Conservation (phyloP, 345 rosid genomes). For the Triadica sebifera region DNA sequence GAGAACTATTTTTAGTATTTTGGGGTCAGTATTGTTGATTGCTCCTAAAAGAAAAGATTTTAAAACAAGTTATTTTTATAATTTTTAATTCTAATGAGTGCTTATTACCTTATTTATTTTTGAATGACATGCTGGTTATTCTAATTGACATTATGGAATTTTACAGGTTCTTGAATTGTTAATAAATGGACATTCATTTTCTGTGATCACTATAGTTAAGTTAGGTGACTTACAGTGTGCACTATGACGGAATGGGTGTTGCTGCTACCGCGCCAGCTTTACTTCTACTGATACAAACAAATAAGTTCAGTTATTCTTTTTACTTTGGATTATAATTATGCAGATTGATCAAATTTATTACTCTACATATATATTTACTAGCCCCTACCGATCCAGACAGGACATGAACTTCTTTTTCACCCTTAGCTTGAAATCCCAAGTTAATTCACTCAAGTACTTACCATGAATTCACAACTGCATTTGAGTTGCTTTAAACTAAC, state of each 20-base stretch:
- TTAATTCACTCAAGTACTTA: too few species aligned
- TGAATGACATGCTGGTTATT: too few species aligned
- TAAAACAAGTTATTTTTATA: too few species aligned
- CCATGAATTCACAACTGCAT: too few species aligned
- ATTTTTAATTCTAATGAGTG: too few species aligned
- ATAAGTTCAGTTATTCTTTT: neutral
- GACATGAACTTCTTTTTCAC: neutral
- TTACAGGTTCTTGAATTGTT: neutral
- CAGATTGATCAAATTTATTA: neutral
- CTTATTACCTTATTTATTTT: too few species aligned
- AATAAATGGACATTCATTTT: constrained; percentile 10
- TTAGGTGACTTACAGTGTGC: constrained; percentile 3
- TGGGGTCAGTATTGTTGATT: too few species aligned
- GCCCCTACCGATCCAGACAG: neutral
- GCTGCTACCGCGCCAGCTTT: neutral
- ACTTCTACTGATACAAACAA: neutral
- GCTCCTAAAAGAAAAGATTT: too few species aligned
- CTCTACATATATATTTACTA: neutral
- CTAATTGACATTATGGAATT: neutral
- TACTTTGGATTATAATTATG: neutral
- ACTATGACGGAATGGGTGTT: too few species aligned
- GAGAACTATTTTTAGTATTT: too few species aligned
- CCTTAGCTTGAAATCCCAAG: too few species aligned
- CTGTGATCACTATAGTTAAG: neutral
- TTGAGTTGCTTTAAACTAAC: too few species aligned